These are phyloP conservation scores for Pichiaceae sp. DNA, from an alignment of 1,139 yeast genomes.

Conservation along the genomic window DNA sequence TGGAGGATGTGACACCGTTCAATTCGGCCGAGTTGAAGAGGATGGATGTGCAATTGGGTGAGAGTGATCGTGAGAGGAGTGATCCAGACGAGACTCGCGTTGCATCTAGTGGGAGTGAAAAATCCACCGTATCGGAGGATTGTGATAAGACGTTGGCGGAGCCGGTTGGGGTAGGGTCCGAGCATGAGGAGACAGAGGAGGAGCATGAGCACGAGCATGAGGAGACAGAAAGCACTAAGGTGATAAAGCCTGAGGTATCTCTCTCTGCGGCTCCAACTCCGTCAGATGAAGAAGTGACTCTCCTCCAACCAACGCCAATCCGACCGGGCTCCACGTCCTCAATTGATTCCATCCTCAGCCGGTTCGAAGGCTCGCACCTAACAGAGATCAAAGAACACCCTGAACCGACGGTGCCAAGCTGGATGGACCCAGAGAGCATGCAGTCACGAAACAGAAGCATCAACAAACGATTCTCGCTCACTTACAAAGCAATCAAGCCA, in stretches of 20 bases:
- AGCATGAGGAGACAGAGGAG: no score
- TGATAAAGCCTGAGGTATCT: no score
- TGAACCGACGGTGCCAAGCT: neutral
- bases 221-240: no score
- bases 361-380: slow-evolving; percentile 29
- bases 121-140: no score
- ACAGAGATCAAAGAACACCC: neutral
- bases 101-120: no score
- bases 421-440: slow-evolving; percentile 2
- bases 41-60: neutral
- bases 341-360: slow-evolving; percentile 45
- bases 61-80: neutral
- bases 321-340: slow-evolving; percentile 27
- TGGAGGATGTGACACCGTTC: neutral
- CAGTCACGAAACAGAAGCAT: neutral
- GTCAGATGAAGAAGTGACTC: no score
- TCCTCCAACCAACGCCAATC: slow-evolving; percentile 15
- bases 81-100: no score
- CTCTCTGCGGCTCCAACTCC: no score
- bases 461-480: slow-evolving; percentile 3
- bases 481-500: slow-evolving; percentile 2
- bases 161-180: no score
- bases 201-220: no score
- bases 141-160: neutral
- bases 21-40: neutral